phyloP scores from a whole-genome alignment of 768 basidiomycete genomes.

The Rhizopogon rudus region DNA sequence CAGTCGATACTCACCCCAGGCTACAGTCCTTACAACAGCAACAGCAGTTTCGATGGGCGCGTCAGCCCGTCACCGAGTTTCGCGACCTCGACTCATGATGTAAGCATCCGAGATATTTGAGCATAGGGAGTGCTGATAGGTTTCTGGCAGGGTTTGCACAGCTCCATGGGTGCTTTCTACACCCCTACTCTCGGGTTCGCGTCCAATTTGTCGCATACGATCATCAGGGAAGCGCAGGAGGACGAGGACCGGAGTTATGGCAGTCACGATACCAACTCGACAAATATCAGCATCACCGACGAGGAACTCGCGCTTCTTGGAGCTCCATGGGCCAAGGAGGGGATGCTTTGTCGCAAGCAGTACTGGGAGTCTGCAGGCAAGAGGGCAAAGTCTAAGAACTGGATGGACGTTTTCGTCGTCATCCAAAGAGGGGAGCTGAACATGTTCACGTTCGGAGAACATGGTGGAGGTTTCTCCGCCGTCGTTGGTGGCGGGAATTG shows the following conservation, averaged over 20 bases:
- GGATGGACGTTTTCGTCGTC: slow-evolving; percentile 95
- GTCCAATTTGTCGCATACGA: slow-evolving; percentile 91
- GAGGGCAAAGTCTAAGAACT: slow-evolving; percentile 81
- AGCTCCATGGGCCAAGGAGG: slow-evolving; percentile 99
- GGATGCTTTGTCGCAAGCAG: slow-evolving; percentile 90
- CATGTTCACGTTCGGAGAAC: slow-evolving; percentile 93
- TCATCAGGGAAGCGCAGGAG: slow-evolving; percentile 92
- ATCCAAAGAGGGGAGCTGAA: slow-evolving; percentile 91
- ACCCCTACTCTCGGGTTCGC: slow-evolving; percentile 94
- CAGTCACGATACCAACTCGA: slow-evolving; percentile 62
- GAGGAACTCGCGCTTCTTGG: slow-evolving; percentile 95
- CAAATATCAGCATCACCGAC: slow-evolving; percentile 83
- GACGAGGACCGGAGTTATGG: slow-evolving; percentile 69
- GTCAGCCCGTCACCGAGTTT: slow-evolving; percentile 95
- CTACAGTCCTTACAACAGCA: slow-evolving; percentile 81
- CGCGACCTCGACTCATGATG: slow-evolving; percentile 85
- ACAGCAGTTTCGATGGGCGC: slow-evolving; percentile 79
- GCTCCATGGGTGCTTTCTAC: slow-evolving; percentile 64
- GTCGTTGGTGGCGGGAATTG: slow-evolving; percentile 96
- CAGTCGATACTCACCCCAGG: slow-evolving; percentile 72
- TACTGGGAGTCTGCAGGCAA: slow-evolving; percentile 87
- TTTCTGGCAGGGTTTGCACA: slow-evolving; percentile 46
- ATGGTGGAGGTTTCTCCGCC: slow-evolving; percentile 52
- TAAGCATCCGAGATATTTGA: slow-evolving; percentile 22
- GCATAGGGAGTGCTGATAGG: slow-evolving; percentile 9